Conservation (phyloP, 2,329 filamentous ascomycete species). For the Passalora sequoiae region DNA sequence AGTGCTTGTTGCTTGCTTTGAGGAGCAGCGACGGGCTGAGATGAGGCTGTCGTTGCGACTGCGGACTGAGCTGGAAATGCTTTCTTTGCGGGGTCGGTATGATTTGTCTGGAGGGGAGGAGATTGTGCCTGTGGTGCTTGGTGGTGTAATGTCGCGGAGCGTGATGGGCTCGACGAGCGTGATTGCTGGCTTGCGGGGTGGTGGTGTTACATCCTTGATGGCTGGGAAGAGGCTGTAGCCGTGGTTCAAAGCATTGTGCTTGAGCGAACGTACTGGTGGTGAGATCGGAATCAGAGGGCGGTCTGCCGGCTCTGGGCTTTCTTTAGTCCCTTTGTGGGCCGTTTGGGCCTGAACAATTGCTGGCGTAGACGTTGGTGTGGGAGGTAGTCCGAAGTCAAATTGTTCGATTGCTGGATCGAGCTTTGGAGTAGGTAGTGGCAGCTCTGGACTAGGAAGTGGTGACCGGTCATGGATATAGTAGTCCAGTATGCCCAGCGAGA, state of each 20-base stretch:
- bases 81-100: constrained; percentile 27
- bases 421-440: constrained; percentile 17
- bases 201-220: constrained; percentile 21
- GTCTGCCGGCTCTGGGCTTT: constrained; percentile 13
- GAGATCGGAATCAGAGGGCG: constrained; percentile 15
- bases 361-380: constrained; percentile 16
- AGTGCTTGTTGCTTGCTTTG: constrained; percentile 12
- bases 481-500: constrained; percentile 31
- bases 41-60: constrained; percentile 27
- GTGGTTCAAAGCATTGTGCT: constrained; percentile 12
- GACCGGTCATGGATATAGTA: constrained; percentile 27
- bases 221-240: constrained; percentile 29
- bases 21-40: constrained; percentile 12
- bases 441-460: constrained; percentile 20
- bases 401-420: constrained; percentile 25
- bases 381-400: constrained; percentile 29
- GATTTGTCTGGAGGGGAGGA: constrained; percentile 16
- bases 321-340: constrained; percentile 2
- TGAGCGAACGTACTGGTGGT: constrained; percentile 11
- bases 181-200: constrained; percentile 11
- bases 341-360: background rate
- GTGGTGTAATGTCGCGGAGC: constrained; percentile 1
- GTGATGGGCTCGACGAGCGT: constrained; percentile 3
- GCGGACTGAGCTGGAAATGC: constrained; percentile 22
- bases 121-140: constrained; percentile 4